Evolutionary conservation across 257 asterid genomes (phyloP), one percentile per base, ranked within the genome.

Genomic region (Coffea canephora): DNA sequence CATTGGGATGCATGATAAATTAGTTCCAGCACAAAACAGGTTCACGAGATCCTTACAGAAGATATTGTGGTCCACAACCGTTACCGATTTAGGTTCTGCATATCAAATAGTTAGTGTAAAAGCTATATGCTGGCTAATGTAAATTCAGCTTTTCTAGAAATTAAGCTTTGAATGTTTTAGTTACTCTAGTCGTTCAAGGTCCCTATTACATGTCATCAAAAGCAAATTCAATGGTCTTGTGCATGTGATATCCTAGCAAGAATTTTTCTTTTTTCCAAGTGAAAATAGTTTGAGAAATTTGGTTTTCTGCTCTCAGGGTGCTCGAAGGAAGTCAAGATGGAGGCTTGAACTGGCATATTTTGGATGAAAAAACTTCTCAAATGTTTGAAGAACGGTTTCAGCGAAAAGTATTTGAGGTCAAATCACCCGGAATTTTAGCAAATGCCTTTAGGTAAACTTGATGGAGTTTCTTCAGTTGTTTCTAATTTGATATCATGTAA

Each of bases 261-360:
- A 54, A 16, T 73, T 73, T 27, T 25, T n/a, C 11, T 27, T 12
- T 13, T 19, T 43, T 16, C 71, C 39, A 50, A 25, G 25, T 74
- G 76, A 62, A 77, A 67, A 71, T 73, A 50, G 39, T n/a, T n/a
- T 65, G 69, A 71, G 39, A 55, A 8, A 80, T 65, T 39, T 81
- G 76, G 71, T 71, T 59, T 76, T 79, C 71, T 82, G 75, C 62
- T 79, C 8, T 16, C 77, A 95, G 99, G 99, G 82, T 89, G 79
- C 67, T 95, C 18, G 99, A 95, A 91, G 98, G 97, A 85, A 93
- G 99, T 82, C 89, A 78, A 39, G 91, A 95, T 71, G 93, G 93
- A 74, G 98, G 99, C 54, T 84, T 91, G 62, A 91, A 79, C 73
- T 95, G 99, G 99, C 88, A 77, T 31, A 78, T 86, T 80, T 81